Evolutionary conservation across 2,329 filamentous ascomycete species (phyloP).

Genomic region (Fusarium temperatum): DNA sequence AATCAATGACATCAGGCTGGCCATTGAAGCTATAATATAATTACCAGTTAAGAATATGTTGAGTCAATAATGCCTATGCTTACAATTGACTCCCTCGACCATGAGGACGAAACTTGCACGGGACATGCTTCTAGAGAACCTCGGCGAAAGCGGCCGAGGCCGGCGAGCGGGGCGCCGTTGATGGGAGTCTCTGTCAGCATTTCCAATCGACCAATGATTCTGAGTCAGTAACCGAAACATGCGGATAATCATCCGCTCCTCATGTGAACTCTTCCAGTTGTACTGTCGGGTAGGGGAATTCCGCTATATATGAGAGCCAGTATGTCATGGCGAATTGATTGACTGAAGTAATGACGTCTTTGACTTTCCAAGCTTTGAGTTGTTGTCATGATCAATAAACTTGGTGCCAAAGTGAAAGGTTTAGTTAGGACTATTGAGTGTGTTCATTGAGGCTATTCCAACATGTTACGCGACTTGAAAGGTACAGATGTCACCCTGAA

Average conservation of each 20-base stretch:
- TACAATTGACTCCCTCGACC: not conserved
- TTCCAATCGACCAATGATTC: constrained; percentile 29
- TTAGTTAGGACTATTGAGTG: accelerated
- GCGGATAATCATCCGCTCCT: constrained; percentile 10
- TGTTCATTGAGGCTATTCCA: not conserved
- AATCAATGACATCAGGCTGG: not conserved
- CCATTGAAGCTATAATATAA: not conserved
- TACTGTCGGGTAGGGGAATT: constrained; percentile 4
- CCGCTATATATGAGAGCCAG: not conserved
- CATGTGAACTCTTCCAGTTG: not conserved
- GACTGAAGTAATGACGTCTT: not conserved
- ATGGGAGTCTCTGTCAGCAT: constrained; percentile 29
- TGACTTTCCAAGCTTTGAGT: not conserved
- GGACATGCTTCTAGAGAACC: constrained; percentile 20
- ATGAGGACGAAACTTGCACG: not conserved
- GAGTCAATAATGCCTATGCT: not conserved
- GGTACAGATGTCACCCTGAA: accelerated
- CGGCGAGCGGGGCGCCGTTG: constrained; percentile 25
- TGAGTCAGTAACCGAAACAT: constrained; percentile 21
- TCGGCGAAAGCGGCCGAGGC: constrained; percentile 36
- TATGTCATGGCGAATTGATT: not conserved
- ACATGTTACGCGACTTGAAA: not conserved
- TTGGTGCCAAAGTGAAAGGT: not conserved
- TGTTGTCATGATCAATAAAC: not conserved
- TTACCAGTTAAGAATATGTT: too few relatives aligned